A percentile compares a stretch with the other conserved stretches of the same genome.
These are phyloP conservation scores for Colletotrichum chlorophyti DNA, from an alignment of 2,329 filamentous ascomycete species.

Conservation along the genomic window DNA sequence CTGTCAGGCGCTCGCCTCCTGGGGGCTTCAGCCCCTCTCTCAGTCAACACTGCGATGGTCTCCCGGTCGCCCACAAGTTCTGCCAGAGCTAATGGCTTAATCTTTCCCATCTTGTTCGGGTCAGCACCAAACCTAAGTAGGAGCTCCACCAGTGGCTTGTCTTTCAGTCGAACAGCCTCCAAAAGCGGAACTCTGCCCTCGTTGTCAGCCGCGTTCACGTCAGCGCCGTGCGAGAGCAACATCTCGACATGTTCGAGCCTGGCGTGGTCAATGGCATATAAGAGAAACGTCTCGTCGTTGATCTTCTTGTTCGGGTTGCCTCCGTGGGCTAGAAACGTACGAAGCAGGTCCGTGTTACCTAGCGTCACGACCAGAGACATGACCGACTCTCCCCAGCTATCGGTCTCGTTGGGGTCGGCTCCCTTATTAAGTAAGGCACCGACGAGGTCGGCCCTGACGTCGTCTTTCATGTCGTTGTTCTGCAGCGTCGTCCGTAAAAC, in stretches of 20 bases:
- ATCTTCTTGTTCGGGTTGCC: conserved; percentile 28
- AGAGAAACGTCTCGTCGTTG: conserved; percentile 34
- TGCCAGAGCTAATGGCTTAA: conserved; percentile 21
- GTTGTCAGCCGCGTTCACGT: conserved; percentile 35
- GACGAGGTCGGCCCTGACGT: conserved; percentile 9
- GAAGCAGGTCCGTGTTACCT: conserved; percentile 22
- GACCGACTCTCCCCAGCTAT: conserved; percentile 35
- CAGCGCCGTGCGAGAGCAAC: conserved; percentile 41
- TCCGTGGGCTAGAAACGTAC: conserved; percentile 26
- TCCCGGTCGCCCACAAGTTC: conserved; percentile 10
- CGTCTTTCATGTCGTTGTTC: conserved; percentile 18
- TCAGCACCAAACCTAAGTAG: conserved; percentile 30
- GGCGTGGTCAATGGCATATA: conserved; percentile 38
- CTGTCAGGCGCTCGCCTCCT: background rate
- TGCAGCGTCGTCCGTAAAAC: conserved; percentile 18
- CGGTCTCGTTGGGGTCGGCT: conserved; percentile 29
- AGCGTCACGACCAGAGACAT: conserved; percentile 28
- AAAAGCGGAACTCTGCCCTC: conserved; percentile 25
- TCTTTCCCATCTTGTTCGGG: conserved; percentile 22
- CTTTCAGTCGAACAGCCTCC: conserved; percentile 34
- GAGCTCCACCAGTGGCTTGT: conserved; percentile 14
- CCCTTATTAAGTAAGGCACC: conserved; percentile 12
- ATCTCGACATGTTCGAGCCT: conserved; percentile 32
- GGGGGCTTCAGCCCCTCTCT: conserved; percentile 17
- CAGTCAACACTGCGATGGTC: conserved; percentile 10